A percentile compares a stretch with the other conserved stretches of the same genome.
phyloP scores from a whole-genome alignment of 2,329 filamentous ascomycete genomes.

The Stachybotrys echinatus region DNA sequence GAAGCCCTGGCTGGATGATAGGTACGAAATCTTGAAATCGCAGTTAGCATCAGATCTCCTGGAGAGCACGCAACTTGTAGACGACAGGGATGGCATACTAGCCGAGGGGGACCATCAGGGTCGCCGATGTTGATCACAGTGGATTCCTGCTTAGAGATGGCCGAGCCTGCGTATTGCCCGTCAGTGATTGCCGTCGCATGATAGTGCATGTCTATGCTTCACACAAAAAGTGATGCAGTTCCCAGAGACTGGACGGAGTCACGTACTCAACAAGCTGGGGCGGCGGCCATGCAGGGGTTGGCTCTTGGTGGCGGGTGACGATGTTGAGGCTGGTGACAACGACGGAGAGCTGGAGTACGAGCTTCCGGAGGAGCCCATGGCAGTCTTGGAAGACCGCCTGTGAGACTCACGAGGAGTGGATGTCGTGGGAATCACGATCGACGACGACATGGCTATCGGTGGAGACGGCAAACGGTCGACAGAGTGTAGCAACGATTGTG shows the following conservation, averaged over 20 bases:
- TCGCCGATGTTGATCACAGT: conserved; percentile 77
- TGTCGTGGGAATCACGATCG: conserved; percentile 60
- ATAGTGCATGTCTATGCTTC: neutral
- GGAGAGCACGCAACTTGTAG: neutral
- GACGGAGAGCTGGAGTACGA: conserved; percentile 36
- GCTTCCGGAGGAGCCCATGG: conserved; percentile 38
- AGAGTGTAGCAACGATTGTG: neutral
- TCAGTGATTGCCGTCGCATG: neutral
- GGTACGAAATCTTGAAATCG: conserved; percentile 66
- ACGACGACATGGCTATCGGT: conserved; percentile 51
- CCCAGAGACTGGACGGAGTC: conserved; percentile 2
- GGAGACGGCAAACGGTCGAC: conserved; percentile 2
- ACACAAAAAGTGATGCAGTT: neutral
- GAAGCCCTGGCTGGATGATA: conserved; percentile 74
- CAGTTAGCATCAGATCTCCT: conserved; percentile 1
- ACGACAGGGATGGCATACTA: conserved; percentile 47
- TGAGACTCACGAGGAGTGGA: conserved; percentile 28
- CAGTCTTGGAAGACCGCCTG: conserved; percentile 37
- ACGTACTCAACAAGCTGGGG: conserved; percentile 56
- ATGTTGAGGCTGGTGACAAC: conserved; percentile 53
- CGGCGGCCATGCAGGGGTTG: conserved; percentile 49
- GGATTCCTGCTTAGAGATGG: conserved; percentile 68
- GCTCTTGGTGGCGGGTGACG: conserved; percentile 33
- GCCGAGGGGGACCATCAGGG: conserved; percentile 63
- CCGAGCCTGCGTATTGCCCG: conserved; percentile 49